Evolutionary conservation across 768 basidiomycete species (phyloP), one percentile per base, ranked within the genome.

Genomic region (Imleria badia): DNA sequence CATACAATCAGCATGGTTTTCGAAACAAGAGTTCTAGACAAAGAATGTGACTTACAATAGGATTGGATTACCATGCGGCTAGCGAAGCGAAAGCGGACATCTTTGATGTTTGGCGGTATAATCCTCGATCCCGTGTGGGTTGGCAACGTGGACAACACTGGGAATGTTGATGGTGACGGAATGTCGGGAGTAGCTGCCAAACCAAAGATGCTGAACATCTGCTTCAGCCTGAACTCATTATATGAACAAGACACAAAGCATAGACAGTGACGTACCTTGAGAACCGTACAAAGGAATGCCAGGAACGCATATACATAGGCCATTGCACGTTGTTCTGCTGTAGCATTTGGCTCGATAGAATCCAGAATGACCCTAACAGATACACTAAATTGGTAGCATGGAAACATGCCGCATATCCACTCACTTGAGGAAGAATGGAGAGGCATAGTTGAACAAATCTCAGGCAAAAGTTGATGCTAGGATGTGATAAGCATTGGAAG

Each of bases 351-450:
- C 29, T 73, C 76, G 39, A 89, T 80, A 1, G 80, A 73, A 60
- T 86, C 84, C 5, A 89, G 77, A 56, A 89, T 86, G 30, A 71
- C 76, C 35, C 81, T 82, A 29, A 17, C 15, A 14, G 44, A n/a
- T 26, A 33, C 44, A 36, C 7, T 56, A 9, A 52, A 44, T 23
- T 20, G 26, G 31, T 14, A 15, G 12, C 17, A 8, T 12, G n/a
- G 6, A 35, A 1, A 10, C 5, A 8, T n/a, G n/a, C n/a, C n/a
- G n/a, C n/a, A 49, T 17, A 22, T 11, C 14, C 23, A 51, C 78
- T 52, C 45, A 84, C 82, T 90, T 92, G 41, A 97, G 77, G 75
- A 95, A 94, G 74, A 85, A 94, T 8, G 94, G 94, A 0, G 82
- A 81, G 0, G 84, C 78, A 70, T 94, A 96, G 61, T 87, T 88